Evolutionary conservation across 148 eudicot genomes (phyloP), one percentile per base, ranked within the genome.

Genomic region (Persicaria maculosa): DNA sequence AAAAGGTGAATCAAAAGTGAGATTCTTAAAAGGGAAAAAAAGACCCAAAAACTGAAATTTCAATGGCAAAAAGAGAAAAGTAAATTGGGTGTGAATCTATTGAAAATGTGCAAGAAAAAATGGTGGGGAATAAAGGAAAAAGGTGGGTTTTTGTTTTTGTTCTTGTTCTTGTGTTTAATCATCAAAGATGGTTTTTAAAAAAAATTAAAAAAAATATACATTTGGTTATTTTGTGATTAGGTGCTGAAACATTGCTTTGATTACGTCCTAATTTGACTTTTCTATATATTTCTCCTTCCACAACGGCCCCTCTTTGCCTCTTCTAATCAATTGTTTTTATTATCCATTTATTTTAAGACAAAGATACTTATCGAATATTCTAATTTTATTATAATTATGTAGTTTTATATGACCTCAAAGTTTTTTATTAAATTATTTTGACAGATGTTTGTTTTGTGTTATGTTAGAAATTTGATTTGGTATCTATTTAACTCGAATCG

Each of bases 201-300:
- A 22, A 22, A 22, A 22, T 22, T 1, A 31, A 31, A 31, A 31
- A 1, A 31, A 31, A 31, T 31, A 31, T 31, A 31, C 40, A 1
- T 31, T 31, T 31, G 40, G 3, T 31, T 31, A 31, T 31, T 31
- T 31, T 31, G 40, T 31, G 40, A 1, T 31, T 31, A 31, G 40
- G 40, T 36, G 68, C 68, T 62, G 68, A 62, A 62, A 25, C 68
- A 7, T 31, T 61, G 68, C 40, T 61, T 61, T 61, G 68, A 61
- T 61, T 22, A 61, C 44, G 43, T 62, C 68, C 15, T 9, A 36
- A 0, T 62, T 31, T 62, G 68, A 62, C 44, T 62, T 62, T 62
- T 62, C 68, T 25, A 17, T 22, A 57, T 19, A 19, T 19, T 19
- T 62, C 44, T 62, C 40, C 65, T 59, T 59, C 40, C 20, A 59